Base-by-base conservation (phyloP, 1,284 basidiomycete species). In the Bjerkandera adusta region DNA sequence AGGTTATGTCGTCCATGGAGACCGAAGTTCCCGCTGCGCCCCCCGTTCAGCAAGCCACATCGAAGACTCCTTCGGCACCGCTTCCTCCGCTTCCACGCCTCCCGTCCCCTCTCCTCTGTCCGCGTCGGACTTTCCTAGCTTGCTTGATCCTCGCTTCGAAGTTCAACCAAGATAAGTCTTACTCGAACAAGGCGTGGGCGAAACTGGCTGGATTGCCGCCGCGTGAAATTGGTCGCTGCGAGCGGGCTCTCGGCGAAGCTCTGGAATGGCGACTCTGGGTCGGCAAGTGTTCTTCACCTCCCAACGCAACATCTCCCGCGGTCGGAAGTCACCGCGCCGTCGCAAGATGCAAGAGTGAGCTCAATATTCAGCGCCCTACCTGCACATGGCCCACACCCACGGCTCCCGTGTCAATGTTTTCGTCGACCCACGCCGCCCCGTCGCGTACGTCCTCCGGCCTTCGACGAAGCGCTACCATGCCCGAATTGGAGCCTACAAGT, bases 161-260 rank as follows among this genome's bases (percentile, higher is more conserved):
- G 63, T 96, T 95, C 65, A 81, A 89, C 48, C 92, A 95, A 69
- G 94, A 97, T 61, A 85, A 89, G 47, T 92, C 89, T 45, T 97
- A 94, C 60, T 92, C 89, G 12, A 96, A 97, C 64, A 79, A 84
- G 16, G 92, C 93, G 15, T 97, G 93, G 93, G 84, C 89, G 5
- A 92, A 92, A 61, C 72, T 91, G 1, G 88, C 85, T 20, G 87
- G 89, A 25, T 73, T 91, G 3, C 82, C 84, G 1, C 79, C 87
- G 7, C 72, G 84, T 32, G 87, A 91, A 67, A 86, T 91, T 42
- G 81, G 86, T 22, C 78, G 87, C 20, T 90, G 88, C 58, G 87
- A 91, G 63, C 81, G 85, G 20, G 86, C 88, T 0, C 75, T 91
- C 26, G 87, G 88, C 29, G 81, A 84, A 58, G 85, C 85, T 5